Conservation (phyloP, 2,329 filamentous ascomycete species). For the Rasamsonia emersonii region DNA sequence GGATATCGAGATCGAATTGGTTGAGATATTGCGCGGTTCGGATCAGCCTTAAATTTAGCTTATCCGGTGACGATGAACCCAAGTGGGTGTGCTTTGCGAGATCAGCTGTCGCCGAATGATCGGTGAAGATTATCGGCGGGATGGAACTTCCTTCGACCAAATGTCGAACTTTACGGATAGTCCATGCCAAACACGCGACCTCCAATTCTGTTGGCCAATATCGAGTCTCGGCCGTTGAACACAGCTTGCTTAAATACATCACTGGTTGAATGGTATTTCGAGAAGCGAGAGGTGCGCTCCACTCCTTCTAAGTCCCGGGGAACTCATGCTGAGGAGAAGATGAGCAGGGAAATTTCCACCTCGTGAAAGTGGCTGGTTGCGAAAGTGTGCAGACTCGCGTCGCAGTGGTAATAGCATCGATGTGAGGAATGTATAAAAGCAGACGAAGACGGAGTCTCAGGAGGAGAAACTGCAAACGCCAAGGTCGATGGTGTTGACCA, state of each 20-base stretch:
- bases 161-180: background rate
- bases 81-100: background rate
- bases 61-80: background rate
- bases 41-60: background rate
- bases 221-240: background rate
- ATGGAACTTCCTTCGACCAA: background rate
- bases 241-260: background rate
- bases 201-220: slow-evolving; percentile 1
- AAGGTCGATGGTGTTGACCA: no score
- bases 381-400: no score
- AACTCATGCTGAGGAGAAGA: no score
- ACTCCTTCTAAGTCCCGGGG: no score
- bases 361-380: no score
- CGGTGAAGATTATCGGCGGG: background rate
- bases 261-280: background rate
- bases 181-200: background rate
- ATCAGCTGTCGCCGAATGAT: background rate
- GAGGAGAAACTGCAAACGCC: no score
- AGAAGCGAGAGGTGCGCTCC: no score
- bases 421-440: no score
- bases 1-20: background rate
- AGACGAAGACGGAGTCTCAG: no score
- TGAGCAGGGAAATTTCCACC: no score
- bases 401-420: no score
- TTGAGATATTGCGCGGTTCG: background rate